A percentile compares a stretch with the other conserved stretches of the same genome.
These are phyloP conservation scores for Physcomitrium patens DNA, from an alignment of 225 moss, liverwort and hornwort species.

Conservation along the genomic window DNA sequence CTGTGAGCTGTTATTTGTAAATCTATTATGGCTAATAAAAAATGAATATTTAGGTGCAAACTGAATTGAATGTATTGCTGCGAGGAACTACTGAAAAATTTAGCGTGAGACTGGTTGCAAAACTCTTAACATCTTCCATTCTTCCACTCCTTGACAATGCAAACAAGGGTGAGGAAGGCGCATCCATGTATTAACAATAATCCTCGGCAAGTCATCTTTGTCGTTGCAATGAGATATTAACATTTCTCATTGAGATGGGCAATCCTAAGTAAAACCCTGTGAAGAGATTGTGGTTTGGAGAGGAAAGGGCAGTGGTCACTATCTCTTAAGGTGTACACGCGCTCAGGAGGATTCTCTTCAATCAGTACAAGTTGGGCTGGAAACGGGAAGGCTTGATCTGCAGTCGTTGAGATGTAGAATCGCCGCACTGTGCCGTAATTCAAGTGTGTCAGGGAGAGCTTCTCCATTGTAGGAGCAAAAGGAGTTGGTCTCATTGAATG, in stretches of 20 bases:
- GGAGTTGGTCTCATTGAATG: slow-evolving; percentile 84
- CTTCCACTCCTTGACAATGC: neutral
- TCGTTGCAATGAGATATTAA: neutral
- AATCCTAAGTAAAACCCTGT: slow-evolving; percentile 74
- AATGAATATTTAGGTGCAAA: too few relatives aligned
- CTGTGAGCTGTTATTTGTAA: too few relatives aligned
- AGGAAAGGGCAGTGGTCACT: slow-evolving; percentile 95
- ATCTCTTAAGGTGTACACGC: slow-evolving; percentile 76
- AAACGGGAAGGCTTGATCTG: slow-evolving; percentile 75
- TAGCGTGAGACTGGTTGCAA: neutral
- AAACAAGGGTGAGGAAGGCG: neutral
- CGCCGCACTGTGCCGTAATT: slow-evolving; percentile 80
- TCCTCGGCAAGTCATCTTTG: neutral
- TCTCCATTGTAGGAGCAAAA: slow-evolving; percentile 88
- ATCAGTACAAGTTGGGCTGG: slow-evolving; percentile 66
- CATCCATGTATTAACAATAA: neutral
- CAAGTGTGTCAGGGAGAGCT: slow-evolving; percentile 57
- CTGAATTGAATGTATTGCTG: too few relatives aligned
- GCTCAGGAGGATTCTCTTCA: slow-evolving; percentile 81
- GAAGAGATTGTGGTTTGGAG: slow-evolving; percentile 88
- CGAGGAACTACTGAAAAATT: neutral
- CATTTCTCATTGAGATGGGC: slow-evolving; percentile 64
- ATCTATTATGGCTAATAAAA: too few relatives aligned
- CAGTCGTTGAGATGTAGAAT: slow-evolving; percentile 79
- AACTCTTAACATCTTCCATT: neutral